Percentiles rank a stretch among this genome's conserved stretches.
phyloP scores from a whole-genome alignment of 192 early-diverging fungal species.

The Coemansia sp. region DNA sequence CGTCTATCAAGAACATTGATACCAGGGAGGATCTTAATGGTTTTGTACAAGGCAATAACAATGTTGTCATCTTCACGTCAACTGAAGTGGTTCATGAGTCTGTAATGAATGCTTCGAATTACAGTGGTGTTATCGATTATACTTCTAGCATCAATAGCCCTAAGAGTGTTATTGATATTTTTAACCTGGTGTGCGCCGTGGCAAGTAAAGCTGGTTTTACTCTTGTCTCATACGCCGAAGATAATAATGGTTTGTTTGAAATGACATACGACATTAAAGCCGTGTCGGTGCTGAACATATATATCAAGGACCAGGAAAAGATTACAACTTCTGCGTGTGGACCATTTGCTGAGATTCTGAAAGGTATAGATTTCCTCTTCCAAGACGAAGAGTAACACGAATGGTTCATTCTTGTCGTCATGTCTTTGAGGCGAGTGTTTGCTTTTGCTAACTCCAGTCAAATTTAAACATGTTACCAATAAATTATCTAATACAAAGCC shows the following conservation, averaged over 20 bases:
- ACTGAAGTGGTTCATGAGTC: not conserved
- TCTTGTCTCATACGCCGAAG: too few relatives aligned
- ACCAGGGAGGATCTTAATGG: not conserved
- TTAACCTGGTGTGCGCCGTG: too few relatives aligned
- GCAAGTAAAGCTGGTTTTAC: too few relatives aligned
- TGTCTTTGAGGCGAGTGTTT: not conserved
- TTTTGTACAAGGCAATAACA: not conserved
- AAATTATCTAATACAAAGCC: too few relatives aligned
- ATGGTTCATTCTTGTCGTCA: not conserved
- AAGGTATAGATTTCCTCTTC: not conserved
- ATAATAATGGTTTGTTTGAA: too few relatives aligned
- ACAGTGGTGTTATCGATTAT: not conserved
- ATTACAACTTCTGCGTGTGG: not conserved
- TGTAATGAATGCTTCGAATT: not conserved
- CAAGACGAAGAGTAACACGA: not conserved
- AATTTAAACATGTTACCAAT: not conserved
- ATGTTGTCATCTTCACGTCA: not conserved
- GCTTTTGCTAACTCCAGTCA: not conserved
- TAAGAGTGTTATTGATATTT: too few relatives aligned
- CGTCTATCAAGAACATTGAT: not conserved
- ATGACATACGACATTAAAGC: not conserved
- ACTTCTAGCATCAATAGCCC: not conserved
- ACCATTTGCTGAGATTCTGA: not conserved
- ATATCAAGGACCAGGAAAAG: not conserved
- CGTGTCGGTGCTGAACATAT: not conserved